Base-by-base conservation (phyloP, 805 yeast genomes). In the Candida railenensis region DNA sequence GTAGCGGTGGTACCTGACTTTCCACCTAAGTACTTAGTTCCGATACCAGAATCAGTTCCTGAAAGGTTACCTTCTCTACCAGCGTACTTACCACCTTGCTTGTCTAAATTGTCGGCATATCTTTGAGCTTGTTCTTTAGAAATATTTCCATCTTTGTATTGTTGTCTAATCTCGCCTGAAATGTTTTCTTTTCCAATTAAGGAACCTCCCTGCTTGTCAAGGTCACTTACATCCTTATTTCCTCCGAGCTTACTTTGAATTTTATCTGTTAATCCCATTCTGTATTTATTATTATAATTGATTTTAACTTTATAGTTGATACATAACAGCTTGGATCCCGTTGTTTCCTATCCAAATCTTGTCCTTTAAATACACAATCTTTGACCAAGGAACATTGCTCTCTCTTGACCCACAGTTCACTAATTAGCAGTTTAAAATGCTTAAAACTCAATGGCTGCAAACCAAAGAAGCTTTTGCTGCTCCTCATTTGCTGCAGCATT, bases 181-280 rank as follows among this genome's bases (percentile, higher is more conserved):
- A 57, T 32, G 48, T 56, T 58, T 19, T 58, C 60, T 25, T 49
- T 50, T 15, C 63, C 63, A 8, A 52, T 19, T 18, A 39, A 44
- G 19, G 47, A 30, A 32, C 59, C 62, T 12, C 59, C 60, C 40
- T 60, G 56, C 21, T 58, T 52, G 54, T 68, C 73, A 28, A 50
- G 39, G 22, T 64, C 61, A 45, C 63, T 61, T 34, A 63, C 53
- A 3, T 39, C 42, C 32, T 22, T 22, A 20, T 40, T 40, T 3
- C 36, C 16, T 20, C 43, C 34, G 12, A 40, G 34, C 50, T 65
- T 66, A 22, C 56, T 51, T 50, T 55, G 57, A 44, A 69, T 51
- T 53, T 67, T 69, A 51, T 69, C 74, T 19, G 68, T 54, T 43
- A 69, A 57, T 45, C 75, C 74, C 75, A 69, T 69, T 16, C 40